Conservation (phyloP, 2,329 filamentous ascomycete genomes). For the Calcarisporium arbuscula region DNA sequence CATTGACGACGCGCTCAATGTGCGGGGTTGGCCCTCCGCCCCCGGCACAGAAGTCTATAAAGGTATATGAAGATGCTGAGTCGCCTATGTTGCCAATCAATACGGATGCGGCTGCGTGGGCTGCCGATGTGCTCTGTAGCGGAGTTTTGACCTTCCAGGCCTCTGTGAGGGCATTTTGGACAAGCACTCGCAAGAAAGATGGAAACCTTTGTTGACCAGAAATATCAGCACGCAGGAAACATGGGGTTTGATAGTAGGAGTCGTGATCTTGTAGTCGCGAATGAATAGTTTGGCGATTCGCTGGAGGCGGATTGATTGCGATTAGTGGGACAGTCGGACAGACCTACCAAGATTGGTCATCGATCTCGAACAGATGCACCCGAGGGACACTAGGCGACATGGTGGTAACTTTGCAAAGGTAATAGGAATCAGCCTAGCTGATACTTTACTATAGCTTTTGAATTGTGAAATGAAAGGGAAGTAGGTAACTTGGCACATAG, state of each 20-base stretch:
- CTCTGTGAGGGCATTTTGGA: slow-evolving; percentile 59
- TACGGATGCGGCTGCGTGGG: slow-evolving; percentile 51
- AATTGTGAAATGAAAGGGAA: too few relatives aligned
- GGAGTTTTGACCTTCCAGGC: slow-evolving; percentile 58
- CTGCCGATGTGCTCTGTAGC: slow-evolving; percentile 51
- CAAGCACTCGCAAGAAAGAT: slow-evolving; percentile 53
- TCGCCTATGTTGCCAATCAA: slow-evolving; percentile 45
- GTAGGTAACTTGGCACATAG: too few relatives aligned
- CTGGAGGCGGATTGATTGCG: too few relatives aligned
- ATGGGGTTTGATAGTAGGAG: neutral
- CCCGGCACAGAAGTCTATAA: slow-evolving; percentile 72
- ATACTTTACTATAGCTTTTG: too few relatives aligned
- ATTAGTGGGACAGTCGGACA: too few relatives aligned
- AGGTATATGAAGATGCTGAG: slow-evolving; percentile 47
- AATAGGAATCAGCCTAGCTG: too few relatives aligned
- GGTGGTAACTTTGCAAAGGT: too few relatives aligned
- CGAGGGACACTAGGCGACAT: slow-evolving; percentile 49
- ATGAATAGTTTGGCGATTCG: too few relatives aligned
- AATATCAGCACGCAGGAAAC: too few relatives aligned
- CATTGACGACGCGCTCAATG: slow-evolving; percentile 56
- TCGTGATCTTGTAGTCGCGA: too few relatives aligned
- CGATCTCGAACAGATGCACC: slow-evolving; percentile 61
- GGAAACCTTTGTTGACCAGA: slow-evolving; percentile 59
- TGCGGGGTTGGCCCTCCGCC: slow-evolving; percentile 63
- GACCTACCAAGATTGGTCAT: slow-evolving; percentile 59